Evolutionary conservation across 345 rosid genomes (phyloP), one percentile per base, ranked within the genome.

Genomic region (Citrus mangshanensis): DNA sequence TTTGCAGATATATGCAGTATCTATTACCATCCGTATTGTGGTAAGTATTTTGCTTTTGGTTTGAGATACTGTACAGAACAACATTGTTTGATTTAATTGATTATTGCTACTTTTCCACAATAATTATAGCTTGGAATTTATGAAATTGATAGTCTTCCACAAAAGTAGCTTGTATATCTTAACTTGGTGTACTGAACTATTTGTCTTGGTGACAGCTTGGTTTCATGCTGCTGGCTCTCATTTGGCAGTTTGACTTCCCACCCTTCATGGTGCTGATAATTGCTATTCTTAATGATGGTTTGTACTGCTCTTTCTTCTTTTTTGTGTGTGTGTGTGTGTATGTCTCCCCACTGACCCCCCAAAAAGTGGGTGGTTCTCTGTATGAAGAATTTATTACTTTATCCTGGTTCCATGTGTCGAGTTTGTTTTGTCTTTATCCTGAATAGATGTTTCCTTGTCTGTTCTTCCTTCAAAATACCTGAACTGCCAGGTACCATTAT

Each of bases 11-110:
- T 93, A 93, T 83, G 98, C 94, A 38, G 98, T 94, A 27, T 94
- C 98, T 55, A 90, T 94, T 72, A 91, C 98, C 46, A 91, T 92
- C 70, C 93, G 95, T 89, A 92, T 91, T n/a, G 97, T 94, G 88
- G 90, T 89, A 85, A 82, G 89, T 80, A 77, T 18, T 77, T 30
- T 21, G 70, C 37, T 64, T 13, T 13, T 38, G 28, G 42, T 54
- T 72, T 64, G 3, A 25, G 46, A 42, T 55, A 19, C 63, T 30
- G 8, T 30, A 18, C 9, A 35, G 3, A 28, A 25, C 24, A 38
- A 28, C 27, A 2, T 60, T 59, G 25, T 51, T 63, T 34, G 32
- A n/a, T 56, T 56, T 22, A 56, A 56, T n/a, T 18, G 59, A n/a
- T 19, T 28, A n/a, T 68, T 58, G 13, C 46, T 32, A 4, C 38